A percentile compares a stretch with the other conserved stretches of the same genome.
Conservation (phyloP, 306 rosid genomes). For the Oemleria cerasiformis region DNA sequence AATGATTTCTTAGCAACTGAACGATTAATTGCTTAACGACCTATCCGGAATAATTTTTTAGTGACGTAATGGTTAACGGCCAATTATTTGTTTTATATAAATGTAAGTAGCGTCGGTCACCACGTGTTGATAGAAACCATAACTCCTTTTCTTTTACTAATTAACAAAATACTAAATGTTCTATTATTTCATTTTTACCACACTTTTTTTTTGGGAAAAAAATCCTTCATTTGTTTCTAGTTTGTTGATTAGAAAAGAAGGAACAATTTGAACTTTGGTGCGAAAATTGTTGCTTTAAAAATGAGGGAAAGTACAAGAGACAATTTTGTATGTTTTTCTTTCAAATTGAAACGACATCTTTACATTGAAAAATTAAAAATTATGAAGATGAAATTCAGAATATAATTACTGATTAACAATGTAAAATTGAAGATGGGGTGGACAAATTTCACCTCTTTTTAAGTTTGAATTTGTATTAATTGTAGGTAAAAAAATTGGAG, state of each 20-base stretch:
- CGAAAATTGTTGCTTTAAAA: too few species aligned
- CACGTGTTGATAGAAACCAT: not conserved
- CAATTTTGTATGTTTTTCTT: too few species aligned
- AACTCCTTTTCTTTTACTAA: not conserved
- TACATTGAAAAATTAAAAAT: not conserved
- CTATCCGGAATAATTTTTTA: not conserved
- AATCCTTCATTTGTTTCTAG: not conserved
- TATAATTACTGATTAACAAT: not conserved
- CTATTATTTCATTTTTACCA: not conserved
- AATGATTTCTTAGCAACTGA: not conserved
- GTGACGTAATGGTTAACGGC: not conserved
- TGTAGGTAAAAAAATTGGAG: not conserved
- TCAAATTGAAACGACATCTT: not conserved
- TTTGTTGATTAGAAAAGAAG: too few species aligned
- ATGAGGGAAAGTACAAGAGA: too few species aligned
- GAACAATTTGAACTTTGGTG: too few species aligned
- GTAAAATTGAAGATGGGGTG: not conserved
- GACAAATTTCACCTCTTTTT: not conserved
- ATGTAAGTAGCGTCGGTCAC: too few species aligned
- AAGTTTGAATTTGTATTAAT: not conserved
- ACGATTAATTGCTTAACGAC: not conserved
- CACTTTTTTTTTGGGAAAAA: too few species aligned
- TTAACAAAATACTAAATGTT: not conserved
- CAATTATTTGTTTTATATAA: not conserved
- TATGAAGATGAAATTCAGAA: not conserved